Percentiles rank a stretch among this genome's conserved stretches.
phyloP scores from a whole-genome alignment of 192 early-diverging fungal genomes.

The Dispira parvispora region DNA sequence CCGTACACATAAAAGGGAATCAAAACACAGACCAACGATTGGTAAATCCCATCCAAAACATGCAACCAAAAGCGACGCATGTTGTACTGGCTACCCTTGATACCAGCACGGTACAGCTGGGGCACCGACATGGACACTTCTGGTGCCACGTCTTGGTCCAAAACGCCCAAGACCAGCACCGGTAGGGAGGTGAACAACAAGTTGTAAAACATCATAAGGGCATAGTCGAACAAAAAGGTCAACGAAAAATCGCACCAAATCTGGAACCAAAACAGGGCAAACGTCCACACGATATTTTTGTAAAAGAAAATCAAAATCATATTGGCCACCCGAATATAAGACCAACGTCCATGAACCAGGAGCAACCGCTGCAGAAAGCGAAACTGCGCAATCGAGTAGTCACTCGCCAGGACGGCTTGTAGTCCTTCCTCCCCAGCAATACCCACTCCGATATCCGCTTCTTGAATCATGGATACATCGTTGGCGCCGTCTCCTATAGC shows the following conservation, averaged over 20 bases:
- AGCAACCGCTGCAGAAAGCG: conserved; percentile 64
- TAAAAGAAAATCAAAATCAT: conserved; percentile 89
- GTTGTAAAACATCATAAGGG: conserved; percentile 81
- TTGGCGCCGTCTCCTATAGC: conserved; percentile 96
- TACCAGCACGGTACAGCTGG: conserved; percentile 61
- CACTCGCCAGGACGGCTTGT: conserved; percentile 83
- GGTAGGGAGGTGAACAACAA: conserved; percentile 75
- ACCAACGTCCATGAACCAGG: conserved; percentile 90
- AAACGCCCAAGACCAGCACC: conserved; percentile 50
- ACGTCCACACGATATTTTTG: conserved; percentile 85
- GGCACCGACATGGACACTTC: conserved; percentile 50
- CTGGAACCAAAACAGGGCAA: conserved; percentile 84
- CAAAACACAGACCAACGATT: conserved; percentile 52
- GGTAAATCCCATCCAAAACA: conserved; percentile 49
- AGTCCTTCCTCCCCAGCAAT: conserved; percentile 89
- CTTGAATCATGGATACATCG: conserved; percentile 97
- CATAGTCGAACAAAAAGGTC: conserved; percentile 66
- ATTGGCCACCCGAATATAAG: conserved; percentile 63
- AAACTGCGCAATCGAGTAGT: conserved; percentile 90
- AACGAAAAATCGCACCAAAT: conserved; percentile 73
- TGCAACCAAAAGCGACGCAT: conserved; percentile 56
- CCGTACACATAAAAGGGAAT: conserved; percentile 38
- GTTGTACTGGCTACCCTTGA: conserved; percentile 55
- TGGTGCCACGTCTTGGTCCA: conserved; percentile 69
- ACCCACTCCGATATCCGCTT: conserved; percentile 86